Conservation (phyloP, 2,329 filamentous ascomycete genomes). For the Xylariomycetidae sp. region DNA sequence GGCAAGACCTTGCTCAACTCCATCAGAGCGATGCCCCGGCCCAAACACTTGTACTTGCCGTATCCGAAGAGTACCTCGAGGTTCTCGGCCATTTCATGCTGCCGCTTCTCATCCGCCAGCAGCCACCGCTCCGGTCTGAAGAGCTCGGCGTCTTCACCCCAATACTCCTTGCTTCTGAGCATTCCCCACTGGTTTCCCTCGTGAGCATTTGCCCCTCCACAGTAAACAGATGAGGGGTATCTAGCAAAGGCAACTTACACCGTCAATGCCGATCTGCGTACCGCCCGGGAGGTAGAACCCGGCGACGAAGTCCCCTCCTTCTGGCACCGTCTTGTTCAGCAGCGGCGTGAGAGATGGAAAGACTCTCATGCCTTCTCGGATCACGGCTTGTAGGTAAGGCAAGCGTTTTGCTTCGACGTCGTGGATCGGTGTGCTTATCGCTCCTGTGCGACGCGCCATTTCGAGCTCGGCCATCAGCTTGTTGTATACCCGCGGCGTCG, state of each 20-base stretch:
- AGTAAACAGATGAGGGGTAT: not conserved
- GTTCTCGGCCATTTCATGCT: slow-evolving; percentile 6
- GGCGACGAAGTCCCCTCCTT: slow-evolving; percentile 7
- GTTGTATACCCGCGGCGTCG: slow-evolving; percentile 7
- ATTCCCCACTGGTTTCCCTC: slow-evolving; percentile 3
- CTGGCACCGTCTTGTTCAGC: slow-evolving; percentile 10
- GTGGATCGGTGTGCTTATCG: slow-evolving; percentile 4
- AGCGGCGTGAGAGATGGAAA: slow-evolving; percentile 7
- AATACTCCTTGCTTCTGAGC: slow-evolving; percentile 4
- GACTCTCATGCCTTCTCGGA: slow-evolving; percentile 9
- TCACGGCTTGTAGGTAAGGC: slow-evolving; percentile 13
- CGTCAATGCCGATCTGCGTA: slow-evolving; percentile 1
- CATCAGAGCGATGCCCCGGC: slow-evolving; percentile 7
- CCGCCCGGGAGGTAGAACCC: slow-evolving; percentile 6
- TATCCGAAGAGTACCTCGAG: slow-evolving; percentile 10
- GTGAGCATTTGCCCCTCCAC: too few relatives aligned
- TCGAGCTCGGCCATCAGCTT: slow-evolving; percentile 9
- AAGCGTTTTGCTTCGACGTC: slow-evolving; percentile 10
- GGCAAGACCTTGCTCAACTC: slow-evolving; percentile 9
- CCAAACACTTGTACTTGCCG: slow-evolving; percentile 10
- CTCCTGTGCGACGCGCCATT: not conserved
- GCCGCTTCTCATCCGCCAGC: slow-evolving; percentile 2
- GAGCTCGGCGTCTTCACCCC: slow-evolving; percentile 7
- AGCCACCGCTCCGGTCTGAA: slow-evolving; percentile 11
- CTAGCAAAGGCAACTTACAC: not conserved